phyloP scores from a whole-genome alignment of 768 basidiomycete species.

The Tylopilus felleus region DNA sequence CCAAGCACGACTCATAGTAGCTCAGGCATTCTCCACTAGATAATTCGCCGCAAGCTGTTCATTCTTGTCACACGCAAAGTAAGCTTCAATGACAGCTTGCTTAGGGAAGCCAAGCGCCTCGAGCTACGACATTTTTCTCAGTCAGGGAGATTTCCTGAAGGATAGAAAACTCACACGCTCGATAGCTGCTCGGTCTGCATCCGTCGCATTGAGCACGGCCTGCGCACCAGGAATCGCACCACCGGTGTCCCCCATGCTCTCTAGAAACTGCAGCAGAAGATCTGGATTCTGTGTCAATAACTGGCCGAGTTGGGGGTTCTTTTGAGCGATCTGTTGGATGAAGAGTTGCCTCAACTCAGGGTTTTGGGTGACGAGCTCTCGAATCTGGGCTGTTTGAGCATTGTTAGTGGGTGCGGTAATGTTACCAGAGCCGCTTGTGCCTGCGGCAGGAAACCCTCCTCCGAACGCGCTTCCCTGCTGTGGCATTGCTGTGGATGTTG shows the following conservation, averaged over 20 bases:
- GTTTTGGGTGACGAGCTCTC: not conserved
- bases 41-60: constrained; percentile 6
- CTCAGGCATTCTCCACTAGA: constrained; percentile 1
- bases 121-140: not conserved
- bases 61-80: constrained; percentile 8
- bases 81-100: constrained; percentile 5
- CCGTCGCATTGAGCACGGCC: not conserved
- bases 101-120: constrained; percentile 2
- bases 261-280: not conserved
- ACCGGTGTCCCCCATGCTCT: not conserved
- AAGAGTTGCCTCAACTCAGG: not conserved
- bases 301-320: not conserved
- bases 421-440: not conserved
- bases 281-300: not conserved
- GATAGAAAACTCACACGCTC: not conserved
- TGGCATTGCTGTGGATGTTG: not conserved
- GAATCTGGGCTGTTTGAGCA: not conserved
- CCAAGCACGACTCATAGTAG: not conserved
- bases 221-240: not conserved
- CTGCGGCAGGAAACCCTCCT: not conserved
- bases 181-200: not conserved
- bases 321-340: not conserved
- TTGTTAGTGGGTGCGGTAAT: not conserved
- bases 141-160: too few species aligned
- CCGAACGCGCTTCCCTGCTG: not conserved